Percentiles rank a stretch among this genome's conserved stretches.
Conservation (phyloP, 805 yeast species). For the Kazachstania kunashirensis region DNA sequence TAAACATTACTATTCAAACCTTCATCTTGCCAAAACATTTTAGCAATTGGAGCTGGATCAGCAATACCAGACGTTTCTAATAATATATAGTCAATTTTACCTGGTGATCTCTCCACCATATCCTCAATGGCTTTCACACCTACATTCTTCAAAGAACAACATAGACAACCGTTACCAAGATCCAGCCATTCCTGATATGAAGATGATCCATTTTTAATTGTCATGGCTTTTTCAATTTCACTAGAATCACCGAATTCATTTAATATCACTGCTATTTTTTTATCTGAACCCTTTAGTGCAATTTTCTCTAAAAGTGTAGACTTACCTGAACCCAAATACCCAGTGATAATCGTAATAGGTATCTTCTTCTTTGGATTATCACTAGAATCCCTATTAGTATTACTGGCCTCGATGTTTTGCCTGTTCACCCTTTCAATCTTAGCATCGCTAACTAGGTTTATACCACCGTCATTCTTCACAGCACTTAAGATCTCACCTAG, state of each 20-base stretch:
- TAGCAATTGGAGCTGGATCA: constrained; percentile 94
- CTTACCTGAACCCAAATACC: constrained; percentile 92
- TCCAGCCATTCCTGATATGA: constrained; percentile 90
- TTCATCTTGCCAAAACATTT: constrained; percentile 95
- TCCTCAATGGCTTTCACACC: constrained; percentile 93
- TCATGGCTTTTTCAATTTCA: constrained; percentile 78
- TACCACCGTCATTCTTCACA: constrained; percentile 23
- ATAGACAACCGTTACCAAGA: constrained; percentile 90
- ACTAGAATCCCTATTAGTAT: background rate
- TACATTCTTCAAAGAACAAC: constrained; percentile 91
- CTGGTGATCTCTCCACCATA: constrained; percentile 60
- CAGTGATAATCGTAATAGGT: constrained; percentile 89
- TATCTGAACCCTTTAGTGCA: constrained; percentile 53
- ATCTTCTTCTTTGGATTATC: constrained; percentile 35
- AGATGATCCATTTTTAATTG: constrained; percentile 43
- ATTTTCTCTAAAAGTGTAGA: constrained; percentile 72
- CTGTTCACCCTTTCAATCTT: constrained; percentile 25
- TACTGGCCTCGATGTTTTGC: constrained; percentile 4
- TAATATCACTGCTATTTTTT: constrained; percentile 77
- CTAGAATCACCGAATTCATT: constrained; percentile 90
- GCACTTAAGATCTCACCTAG: constrained; percentile 17
- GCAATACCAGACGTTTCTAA: constrained; percentile 95
- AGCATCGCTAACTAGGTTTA: constrained; percentile 20
- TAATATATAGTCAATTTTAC: constrained; percentile 77
- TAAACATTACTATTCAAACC: constrained; percentile 76